Conservation (phyloP, 2,329 filamentous ascomycete species). For the Zasmidium citrigriseum region DNA sequence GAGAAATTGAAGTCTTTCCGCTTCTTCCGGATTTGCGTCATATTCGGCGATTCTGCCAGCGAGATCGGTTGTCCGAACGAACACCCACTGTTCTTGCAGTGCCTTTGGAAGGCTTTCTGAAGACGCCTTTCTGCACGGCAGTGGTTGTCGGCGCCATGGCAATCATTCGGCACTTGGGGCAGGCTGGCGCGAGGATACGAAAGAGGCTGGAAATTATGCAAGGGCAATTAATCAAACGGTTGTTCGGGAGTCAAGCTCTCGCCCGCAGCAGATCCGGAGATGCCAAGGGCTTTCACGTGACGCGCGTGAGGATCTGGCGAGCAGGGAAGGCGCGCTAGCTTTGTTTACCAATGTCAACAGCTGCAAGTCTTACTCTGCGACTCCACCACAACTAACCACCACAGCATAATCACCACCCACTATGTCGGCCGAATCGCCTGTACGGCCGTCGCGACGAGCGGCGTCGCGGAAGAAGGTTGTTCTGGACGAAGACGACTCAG, state of each 20-base stretch:
- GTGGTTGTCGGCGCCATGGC: too few relatives aligned
- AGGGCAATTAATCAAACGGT: background rate
- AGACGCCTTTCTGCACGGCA: background rate
- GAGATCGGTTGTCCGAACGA: background rate
- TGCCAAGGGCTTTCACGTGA: background rate
- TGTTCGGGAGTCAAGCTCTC: background rate
- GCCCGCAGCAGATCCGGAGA: background rate
- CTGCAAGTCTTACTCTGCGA: background rate
- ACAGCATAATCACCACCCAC: constrained; percentile 7
- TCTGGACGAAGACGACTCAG: constrained; percentile 72
- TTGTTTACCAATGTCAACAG: constrained; percentile 6
- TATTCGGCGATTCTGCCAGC: background rate
- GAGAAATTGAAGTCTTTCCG: background rate
- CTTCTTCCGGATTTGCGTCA: background rate
- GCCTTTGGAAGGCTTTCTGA: too few relatives aligned
- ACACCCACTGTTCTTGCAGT: too few relatives aligned
- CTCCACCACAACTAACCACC: constrained; percentile 7
- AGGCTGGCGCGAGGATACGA: too few relatives aligned
- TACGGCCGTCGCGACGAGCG: constrained; percentile 61
- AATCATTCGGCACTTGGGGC: too few relatives aligned
- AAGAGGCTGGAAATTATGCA: background rate
- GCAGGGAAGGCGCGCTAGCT: constrained; percentile 5
- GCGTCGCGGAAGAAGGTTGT: constrained; percentile 70
- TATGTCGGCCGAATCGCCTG: constrained; percentile 34
- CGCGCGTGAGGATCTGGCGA: background rate